Percentiles rank a stretch among this genome's conserved stretches.
phyloP scores from a whole-genome alignment of 1,139 yeast species.

The Zhuliangozyma blackwelliae region DNA sequence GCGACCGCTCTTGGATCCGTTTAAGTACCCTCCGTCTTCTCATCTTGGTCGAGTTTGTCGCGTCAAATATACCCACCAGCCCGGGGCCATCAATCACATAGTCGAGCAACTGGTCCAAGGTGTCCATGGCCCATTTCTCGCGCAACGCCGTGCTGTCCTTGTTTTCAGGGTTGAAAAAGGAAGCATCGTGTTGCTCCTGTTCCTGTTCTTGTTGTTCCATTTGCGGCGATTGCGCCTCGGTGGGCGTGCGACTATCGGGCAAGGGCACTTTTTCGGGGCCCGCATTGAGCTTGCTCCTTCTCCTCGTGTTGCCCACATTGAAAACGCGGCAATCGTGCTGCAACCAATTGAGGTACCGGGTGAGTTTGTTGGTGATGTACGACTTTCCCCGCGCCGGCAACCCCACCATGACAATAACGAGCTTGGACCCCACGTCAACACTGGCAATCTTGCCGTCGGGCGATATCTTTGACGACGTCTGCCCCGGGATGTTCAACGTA shows the following conservation, averaged over 20 bases:
- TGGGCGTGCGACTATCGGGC: slow-evolving; percentile 53
- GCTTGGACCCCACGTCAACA: slow-evolving; percentile 69
- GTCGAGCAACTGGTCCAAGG: slow-evolving; percentile 77
- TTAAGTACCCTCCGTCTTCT: slow-evolving; percentile 68
- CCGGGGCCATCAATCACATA: slow-evolving; percentile 79
- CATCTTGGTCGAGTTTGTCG: slow-evolving; percentile 81
- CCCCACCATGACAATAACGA: slow-evolving; percentile 94
- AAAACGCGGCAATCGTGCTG: slow-evolving; percentile 88
- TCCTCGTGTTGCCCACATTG: slow-evolving; percentile 90
- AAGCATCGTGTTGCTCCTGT: slow-evolving; percentile 58
- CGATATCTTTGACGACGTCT: slow-evolving; percentile 74
- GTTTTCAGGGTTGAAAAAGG: slow-evolving; percentile 83
- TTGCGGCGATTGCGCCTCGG: slow-evolving; percentile 9
- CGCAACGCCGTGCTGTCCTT: slow-evolving; percentile 59
- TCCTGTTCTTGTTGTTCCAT: slow-evolving; percentile 8
- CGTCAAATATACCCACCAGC: slow-evolving; percentile 92
- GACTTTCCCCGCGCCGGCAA: slow-evolving; percentile 91
- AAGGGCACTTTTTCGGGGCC: slow-evolving; percentile 75
- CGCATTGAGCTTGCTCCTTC: slow-evolving; percentile 60
- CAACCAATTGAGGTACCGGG: slow-evolving; percentile 85
- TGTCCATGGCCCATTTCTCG: slow-evolving; percentile 96
- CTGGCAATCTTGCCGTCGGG: slow-evolving; percentile 82
- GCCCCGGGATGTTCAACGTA: slow-evolving; percentile 89
- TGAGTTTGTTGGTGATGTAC: slow-evolving; percentile 83
- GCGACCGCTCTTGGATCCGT: slow-evolving; percentile 64